Evolutionary conservation across 2,329 filamentous ascomycete species (phyloP), one percentile per base, ranked within the genome.

Genomic region (Diplodia scrobiculata): DNA sequence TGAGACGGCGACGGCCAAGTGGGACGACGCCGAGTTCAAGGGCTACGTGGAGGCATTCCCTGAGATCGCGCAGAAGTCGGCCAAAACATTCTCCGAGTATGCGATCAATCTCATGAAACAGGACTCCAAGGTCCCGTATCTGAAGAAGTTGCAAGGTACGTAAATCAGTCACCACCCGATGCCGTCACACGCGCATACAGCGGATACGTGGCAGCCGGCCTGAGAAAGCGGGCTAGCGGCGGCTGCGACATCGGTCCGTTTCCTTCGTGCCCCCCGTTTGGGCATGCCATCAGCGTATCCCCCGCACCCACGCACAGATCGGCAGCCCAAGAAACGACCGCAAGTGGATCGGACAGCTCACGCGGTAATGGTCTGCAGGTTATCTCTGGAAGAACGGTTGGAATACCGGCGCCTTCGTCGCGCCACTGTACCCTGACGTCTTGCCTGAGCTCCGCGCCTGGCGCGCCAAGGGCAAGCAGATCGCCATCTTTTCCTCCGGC

Each of bases 401-500:
- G 79, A 81, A 83, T 68, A 85, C 84, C 62, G 90, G 90, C 63
- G 82, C 86, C 68, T 84, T 94, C 69, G 84, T 85, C 68, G 90
- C 90, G 29, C 89, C 89, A 10, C 81, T 95, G 67, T 95, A 92
- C 75, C 79, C 84, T 4, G 91, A 95, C 73, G 91, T 94, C 19
- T 80, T 85, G n/a, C 83, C 86, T 9, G 84, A 84, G 69, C 80
- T 92, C 68, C 77, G 80, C 63, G 71, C 79, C 51, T 92, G 90
- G 86, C 81, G 84, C 65, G 74, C 77, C 17, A 76, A 80, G 34
- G 84, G 83, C 29, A 80, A 86, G 68, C 81, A 81, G 67, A 73
- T 93, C 69, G 86, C 90, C 71, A 93, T 95, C 73, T 95, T 93
- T 79, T 92, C 89, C 3, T 92, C 89, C 13, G 91, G 91, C 36